These are phyloP conservation scores for Acacia melanoxylon DNA, from an alignment of 306 rosid genomes.

Conservation along the genomic window DNA sequence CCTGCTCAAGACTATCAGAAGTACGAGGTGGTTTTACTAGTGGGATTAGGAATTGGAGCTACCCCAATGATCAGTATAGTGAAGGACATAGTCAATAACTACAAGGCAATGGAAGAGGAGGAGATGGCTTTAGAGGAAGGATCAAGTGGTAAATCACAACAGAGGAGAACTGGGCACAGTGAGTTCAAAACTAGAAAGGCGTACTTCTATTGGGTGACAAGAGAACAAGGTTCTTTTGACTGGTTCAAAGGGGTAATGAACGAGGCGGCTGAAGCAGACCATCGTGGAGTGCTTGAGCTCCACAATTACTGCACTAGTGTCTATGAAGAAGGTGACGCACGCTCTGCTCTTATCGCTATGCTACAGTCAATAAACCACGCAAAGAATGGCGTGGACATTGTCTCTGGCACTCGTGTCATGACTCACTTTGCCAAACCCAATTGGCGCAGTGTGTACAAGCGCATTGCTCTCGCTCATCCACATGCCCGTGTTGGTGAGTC, in stretches of 20 bases:
- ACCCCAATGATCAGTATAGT: constrained; percentile 74
- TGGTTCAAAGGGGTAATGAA: constrained; percentile 74
- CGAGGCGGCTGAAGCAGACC: constrained; percentile 61
- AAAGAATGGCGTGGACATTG: constrained; percentile 64
- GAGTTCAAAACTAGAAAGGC: constrained; percentile 54
- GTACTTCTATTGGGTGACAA: constrained; percentile 68
- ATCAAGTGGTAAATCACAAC: constrained; percentile 10
- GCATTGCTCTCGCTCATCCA: constrained; percentile 55
- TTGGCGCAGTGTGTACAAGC: constrained; percentile 67
- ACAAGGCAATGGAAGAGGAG: constrained; percentile 50
- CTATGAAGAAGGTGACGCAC: constrained; percentile 78
- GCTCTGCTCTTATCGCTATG: constrained; percentile 78
- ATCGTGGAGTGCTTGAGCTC: constrained; percentile 54
- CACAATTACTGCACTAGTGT: constrained; percentile 73
- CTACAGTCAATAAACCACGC: constrained; percentile 63
- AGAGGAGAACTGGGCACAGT: background rate
- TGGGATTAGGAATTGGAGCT: constrained; percentile 73
- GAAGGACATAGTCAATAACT: constrained; percentile 61
- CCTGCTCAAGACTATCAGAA: constrained; percentile 75
- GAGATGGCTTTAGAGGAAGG: constrained; percentile 38
- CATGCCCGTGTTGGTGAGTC: constrained; percentile 58
- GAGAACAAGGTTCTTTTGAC: constrained; percentile 71
- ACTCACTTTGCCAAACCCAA: constrained; percentile 73
- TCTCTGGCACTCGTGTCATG: constrained; percentile 64
- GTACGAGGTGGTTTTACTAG: constrained; percentile 62